These are phyloP conservation scores for Paramecium sonneborni DNA, from an alignment of 73 alveolate species.

Conservation along the genomic window DNA sequence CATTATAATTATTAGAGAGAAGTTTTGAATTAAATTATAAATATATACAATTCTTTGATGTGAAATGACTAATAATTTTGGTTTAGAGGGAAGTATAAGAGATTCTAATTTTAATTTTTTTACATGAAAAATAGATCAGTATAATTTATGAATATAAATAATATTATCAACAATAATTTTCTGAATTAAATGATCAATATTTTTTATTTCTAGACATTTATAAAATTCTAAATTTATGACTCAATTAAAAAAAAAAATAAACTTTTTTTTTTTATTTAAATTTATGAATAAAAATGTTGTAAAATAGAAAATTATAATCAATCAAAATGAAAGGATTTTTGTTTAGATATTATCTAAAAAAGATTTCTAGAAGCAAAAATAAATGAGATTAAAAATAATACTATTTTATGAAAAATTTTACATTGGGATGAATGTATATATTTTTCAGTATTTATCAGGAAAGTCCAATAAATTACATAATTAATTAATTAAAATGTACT, in stretches of 20 bases:
- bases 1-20: background rate
- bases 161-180: background rate
- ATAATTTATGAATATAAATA: background rate
- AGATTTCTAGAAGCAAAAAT: background rate
- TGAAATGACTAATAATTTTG: no score
- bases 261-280: no score
- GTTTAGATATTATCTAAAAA: background rate
- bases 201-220: background rate
- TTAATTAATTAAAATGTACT: background rate
- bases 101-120: no score
- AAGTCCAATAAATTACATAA: background rate
- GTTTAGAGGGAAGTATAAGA: no score
- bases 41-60: background rate
- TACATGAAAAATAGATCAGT: background rate
- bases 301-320: no score
- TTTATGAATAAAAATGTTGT: no score
- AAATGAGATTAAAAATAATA: background rate
- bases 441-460: background rate
- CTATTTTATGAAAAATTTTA: background rate
- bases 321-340: background rate
- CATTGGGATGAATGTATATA: background rate
- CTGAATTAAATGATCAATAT: background rate
- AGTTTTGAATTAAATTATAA: background rate
- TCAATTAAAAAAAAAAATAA: no score
- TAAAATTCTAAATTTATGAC: background rate